Base-by-base conservation (phyloP, 78 protist genomes). In the Dictyostelium capitatum region DNA sequence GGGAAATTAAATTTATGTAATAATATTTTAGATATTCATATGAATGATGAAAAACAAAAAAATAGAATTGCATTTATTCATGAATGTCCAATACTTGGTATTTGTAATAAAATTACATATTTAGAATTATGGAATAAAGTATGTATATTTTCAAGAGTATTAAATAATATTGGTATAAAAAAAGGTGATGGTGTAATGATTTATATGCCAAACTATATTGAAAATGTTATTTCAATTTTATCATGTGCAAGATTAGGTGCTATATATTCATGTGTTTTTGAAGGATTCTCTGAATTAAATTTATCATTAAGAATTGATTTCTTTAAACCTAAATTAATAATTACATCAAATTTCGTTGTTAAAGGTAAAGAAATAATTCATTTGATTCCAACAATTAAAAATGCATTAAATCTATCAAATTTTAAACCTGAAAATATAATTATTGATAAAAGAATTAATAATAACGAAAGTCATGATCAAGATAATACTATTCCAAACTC, bases 221-320 rank as follows among this genome's bases (percentile, higher is more conserved):
- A 87, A 20, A 69, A 47, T 10, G 91, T 82, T 2, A 30, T 83
- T 46, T 79, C 98, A 30, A 96, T 98, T 98, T 97, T 98, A 12
- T 98, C 99, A 57, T 97, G 98, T 69, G 98, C 98, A 43, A 79
- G 98, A 9, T 82, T 98, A 28, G 99, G 99, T 28, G 98, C 98
- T 4, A 62, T 97, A 4, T 98, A 83, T n/a, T n/a, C n/a, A n/a
- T 17, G 30, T 19, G 69, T 59, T 19, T 1, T 59, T n/a, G n/a
- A n/a, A n/a, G n/a, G n/a, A n/a, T 57, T n/a, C 10, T 6, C 25
- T 59, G 28, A 59, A 4, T n/a, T 48, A 32, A 7, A 1, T 14
- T n/a, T n/a, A n/a, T n/a, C n/a, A n/a, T n/a, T n/a, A n/a, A n/a
- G 75, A 30, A 67, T 67, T 67, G 48, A 67, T 2, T 41, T 5